Conservation (phyloP, 495 filamentous ascomycete species). For the Recurvomyces mirabilis region DNA sequence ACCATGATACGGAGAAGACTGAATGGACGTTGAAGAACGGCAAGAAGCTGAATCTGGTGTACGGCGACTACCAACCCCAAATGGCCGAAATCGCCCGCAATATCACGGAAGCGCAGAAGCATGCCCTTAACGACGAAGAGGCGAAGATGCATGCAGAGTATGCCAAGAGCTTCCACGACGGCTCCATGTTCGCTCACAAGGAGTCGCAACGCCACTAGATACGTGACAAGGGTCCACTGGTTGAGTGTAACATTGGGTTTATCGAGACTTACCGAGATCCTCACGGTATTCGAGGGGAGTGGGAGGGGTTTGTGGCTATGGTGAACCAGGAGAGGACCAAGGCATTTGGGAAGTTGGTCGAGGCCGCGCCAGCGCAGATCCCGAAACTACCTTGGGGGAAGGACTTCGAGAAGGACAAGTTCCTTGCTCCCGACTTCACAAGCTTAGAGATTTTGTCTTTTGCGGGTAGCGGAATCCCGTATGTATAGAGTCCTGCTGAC, state of each 20-base stretch:
- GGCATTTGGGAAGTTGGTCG: conserved; percentile 80
- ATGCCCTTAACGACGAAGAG: conserved; percentile 78
- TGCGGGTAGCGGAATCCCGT: conserved; percentile 44
- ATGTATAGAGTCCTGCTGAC: no score
- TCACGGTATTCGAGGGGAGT: conserved; percentile 81
- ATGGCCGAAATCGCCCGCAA: conserved; percentile 67
- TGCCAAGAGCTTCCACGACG: conserved; percentile 69
- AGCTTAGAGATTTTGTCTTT: conserved; percentile 45
- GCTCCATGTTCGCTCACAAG: conserved; percentile 80
- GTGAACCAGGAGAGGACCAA: conserved; percentile 77
- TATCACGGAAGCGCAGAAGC: conserved; percentile 58
- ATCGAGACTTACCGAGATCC: conserved; percentile 95
- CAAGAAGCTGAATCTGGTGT: conserved; percentile 63
- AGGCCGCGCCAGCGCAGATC: conserved; percentile 69
- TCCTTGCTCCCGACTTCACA: conserved; percentile 89
- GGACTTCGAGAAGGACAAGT: conserved; percentile 91
- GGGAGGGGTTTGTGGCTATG: conserved; percentile 72
- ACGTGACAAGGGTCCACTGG: conserved; percentile 73
- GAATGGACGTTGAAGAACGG: conserved; percentile 59
- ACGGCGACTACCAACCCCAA: conserved; percentile 70
- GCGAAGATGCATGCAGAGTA: conserved; percentile 75
- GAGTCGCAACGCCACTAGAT: conserved; percentile 88
- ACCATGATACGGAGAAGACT: conserved; percentile 54
- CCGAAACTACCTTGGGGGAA: conserved; percentile 76
- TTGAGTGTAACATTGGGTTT: conserved; percentile 89